Evolutionary conservation across 129 eudicot genomes (phyloP).

Genomic region (Sambucus nigra): DNA sequence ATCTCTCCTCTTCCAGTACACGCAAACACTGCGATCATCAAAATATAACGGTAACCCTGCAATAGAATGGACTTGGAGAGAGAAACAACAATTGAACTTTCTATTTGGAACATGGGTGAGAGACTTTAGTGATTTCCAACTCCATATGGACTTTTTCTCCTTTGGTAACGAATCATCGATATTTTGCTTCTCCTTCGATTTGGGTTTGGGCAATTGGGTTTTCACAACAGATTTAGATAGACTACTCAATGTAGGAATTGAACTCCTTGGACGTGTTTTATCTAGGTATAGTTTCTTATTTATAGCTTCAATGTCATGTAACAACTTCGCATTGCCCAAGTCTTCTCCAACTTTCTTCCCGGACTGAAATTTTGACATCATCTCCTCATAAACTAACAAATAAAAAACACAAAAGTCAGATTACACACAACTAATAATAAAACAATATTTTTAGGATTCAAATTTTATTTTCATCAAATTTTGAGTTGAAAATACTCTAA

Average conservation of each 20-base stretch:
- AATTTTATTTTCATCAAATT: no score
- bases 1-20: constrained; percentile 85
- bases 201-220: constrained; percentile 24
- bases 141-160: constrained; percentile 79
- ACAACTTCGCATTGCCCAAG: constrained; percentile 29
- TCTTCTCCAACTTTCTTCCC: constrained; percentile 40
- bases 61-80: constrained; percentile 70
- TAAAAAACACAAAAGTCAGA: not conserved
- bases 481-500: no score
- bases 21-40: constrained; percentile 39
- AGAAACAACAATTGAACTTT: constrained; percentile 68
- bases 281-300: constrained; percentile 47
- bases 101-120: constrained; percentile 53
- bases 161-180: constrained; percentile 32
- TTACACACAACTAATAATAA: not conserved
- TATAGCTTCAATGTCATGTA: constrained; percentile 49
- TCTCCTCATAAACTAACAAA: constrained; percentile 10
- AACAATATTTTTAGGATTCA: not conserved
- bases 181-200: constrained; percentile 24
- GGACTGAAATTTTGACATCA: constrained; percentile 33
- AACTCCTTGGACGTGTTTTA: constrained; percentile 26
- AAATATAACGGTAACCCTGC: constrained; percentile 56
- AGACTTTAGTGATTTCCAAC: constrained; percentile 79
- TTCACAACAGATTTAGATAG: constrained; percentile 35
- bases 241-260: constrained; percentile 33